Evolutionary conservation across 805 yeast genomes (phyloP).

Genomic region (Saturnispora sekii): DNA sequence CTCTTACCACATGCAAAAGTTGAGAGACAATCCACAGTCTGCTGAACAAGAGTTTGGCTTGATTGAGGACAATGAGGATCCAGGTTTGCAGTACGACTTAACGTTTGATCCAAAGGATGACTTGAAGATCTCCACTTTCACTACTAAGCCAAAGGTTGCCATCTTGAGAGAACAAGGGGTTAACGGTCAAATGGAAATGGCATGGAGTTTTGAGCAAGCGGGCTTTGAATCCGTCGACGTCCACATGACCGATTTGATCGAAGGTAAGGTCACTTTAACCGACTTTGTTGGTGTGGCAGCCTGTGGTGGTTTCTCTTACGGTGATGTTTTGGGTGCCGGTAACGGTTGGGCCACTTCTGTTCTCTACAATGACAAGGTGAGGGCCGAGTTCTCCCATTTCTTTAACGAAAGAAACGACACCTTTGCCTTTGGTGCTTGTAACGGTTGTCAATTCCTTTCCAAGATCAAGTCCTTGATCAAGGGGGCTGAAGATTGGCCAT

Average conservation of each 20-base stretch:
- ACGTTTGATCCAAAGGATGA: constrained; percentile 55
- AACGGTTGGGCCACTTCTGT: constrained; percentile 99
- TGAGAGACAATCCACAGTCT: constrained; percentile 89
- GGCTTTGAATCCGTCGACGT: constrained; percentile 93
- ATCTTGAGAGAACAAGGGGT: constrained; percentile 98
- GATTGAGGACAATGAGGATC: constrained; percentile 73
- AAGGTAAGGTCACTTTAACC: constrained; percentile 61
- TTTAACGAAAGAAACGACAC: constrained; percentile 85
- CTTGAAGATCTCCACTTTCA: constrained; percentile 29
- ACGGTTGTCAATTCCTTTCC: constrained; percentile 94
- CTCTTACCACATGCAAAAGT: constrained; percentile 78
- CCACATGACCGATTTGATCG: constrained; percentile 87
- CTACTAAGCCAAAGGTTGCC: constrained; percentile 75
- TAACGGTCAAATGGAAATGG: constrained; percentile 97
- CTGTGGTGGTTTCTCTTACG: constrained; percentile 98
- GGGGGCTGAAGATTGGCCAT: constrained; percentile 93
- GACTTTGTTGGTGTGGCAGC: constrained; percentile 92
- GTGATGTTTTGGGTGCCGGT: constrained; percentile 98
- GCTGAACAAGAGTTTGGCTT: constrained; percentile 78
- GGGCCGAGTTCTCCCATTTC: constrained; percentile 66
- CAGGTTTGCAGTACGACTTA: constrained; percentile 78
- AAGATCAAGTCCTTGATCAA: constrained; percentile 81
- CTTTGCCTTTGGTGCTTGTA: constrained; percentile 96
- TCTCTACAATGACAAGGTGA: constrained; percentile 67
- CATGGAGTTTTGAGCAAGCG: constrained; percentile 90